Evolutionary conservation across 306 rosid species (phyloP), one percentile per base, ranked within the genome.

Genomic region (Leucaena leucocephala): DNA sequence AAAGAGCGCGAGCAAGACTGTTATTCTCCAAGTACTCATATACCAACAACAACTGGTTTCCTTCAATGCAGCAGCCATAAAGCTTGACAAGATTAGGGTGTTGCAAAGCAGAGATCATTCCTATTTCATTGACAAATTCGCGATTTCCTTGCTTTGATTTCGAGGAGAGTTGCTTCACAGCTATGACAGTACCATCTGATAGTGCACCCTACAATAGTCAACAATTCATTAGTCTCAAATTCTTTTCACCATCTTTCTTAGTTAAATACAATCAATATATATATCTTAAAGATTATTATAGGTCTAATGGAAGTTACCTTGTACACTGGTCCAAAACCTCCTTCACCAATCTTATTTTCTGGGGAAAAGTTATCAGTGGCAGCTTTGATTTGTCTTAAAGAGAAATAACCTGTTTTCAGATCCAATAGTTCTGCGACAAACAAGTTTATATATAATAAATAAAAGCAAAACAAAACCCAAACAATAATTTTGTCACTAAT

Each of bases 21-120:
- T 94, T 94, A 82, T 91, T 94, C 81, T 91, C 93, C 87, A 94
- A 64, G 88, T 91, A 94, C 72, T 94, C 98, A 46, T 94, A 94
- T 57, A 94, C 48, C 6, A 94, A 85, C 66, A 91, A 76, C 78
- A 94, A 76, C 72, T 91, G 91, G 59, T 90, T 89, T 78, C 93
- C 97, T 78, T 91, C 98, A 11, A 94, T 86, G 73, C 98, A 94
- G 58, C 96, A 94, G 6, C 97, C 98, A 74, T 78, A 88, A 48
- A 90, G 95, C 82, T 76, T 86, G 76, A 93, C 95, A 42, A 93
- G 98, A 72, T 88, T 83, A 46, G 98, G 98, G 64, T 93, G 97
- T 75, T 87, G 98, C 84, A 91, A 80, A 45, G 92, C 95, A 76
- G 95, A 93, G 77, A 91, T 91, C 97, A 91, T 87, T 78, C 95